Base-by-base conservation (phyloP, 73 alveolate species). In the Paramecium bursaria region DNA sequence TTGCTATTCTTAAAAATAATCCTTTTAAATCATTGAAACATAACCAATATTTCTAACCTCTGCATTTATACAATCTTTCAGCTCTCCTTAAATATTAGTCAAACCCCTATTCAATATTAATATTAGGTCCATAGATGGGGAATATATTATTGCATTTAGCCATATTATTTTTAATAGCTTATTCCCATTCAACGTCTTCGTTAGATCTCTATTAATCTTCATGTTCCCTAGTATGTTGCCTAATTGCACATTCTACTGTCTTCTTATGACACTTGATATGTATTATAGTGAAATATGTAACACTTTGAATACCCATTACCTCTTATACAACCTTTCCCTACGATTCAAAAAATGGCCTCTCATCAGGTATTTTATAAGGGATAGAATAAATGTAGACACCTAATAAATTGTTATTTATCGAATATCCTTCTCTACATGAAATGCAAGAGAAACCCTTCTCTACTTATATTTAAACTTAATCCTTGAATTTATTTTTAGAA, bases 361-460 rank as follows among this genome's bases (percentile, higher is more conserved):
- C 82, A 11, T 67, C 82, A 30, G 82, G 82, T 19, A 67, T 67
- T 27, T 33, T 19, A 67, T 67, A 67, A 7, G 54, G 39, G 2
- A 35, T 26, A 33, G 82, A 67, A 35, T 31, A 67, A 3, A 67
- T 47, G 35, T 67, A 67, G 3, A 67, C 44, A 15, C 82, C 82
- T 10, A 67, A 67, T 67, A 21, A 5, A 67, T 42, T 67, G 7
- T 35, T 5, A 67, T 47, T 67, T 15, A 67, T 11, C 23, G 82
- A 67, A 67, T 67, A 67, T 1, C 82, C 82, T 67, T 67, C 82
- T 39, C 44, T 67, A 19, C 82, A 67, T 2, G 82, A 35, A 9
- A 67, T 25, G 21, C 82, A 67, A 15, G 33, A 67, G 14, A 67
- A 42, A 39, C 82, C 82, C 44, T 67, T 33, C 46, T 67, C 82